phyloP scores from a whole-genome alignment of 257 asterid species.

The Lycium barbarum region DNA sequence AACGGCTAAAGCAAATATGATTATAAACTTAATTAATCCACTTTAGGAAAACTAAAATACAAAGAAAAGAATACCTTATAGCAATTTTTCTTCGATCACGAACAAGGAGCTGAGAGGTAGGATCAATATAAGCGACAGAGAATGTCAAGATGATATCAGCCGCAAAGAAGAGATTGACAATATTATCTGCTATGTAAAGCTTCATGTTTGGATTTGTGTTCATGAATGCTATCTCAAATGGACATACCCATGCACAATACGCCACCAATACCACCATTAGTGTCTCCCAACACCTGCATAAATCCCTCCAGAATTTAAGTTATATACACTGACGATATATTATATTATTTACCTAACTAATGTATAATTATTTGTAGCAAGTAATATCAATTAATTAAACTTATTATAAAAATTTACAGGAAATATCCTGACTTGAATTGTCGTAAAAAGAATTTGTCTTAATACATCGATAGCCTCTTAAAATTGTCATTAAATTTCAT shows the following conservation, averaged over 20 bases:
- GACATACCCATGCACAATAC: slow-evolving; percentile 85
- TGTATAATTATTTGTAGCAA: too few species aligned
- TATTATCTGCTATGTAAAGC: slow-evolving; percentile 60
- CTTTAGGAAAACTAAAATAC: neutral
- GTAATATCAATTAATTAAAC: too few species aligned
- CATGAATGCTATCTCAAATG: slow-evolving; percentile 76
- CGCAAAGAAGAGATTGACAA: slow-evolving; percentile 69
- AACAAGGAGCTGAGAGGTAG: slow-evolving; percentile 74
- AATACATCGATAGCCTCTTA: too few species aligned
- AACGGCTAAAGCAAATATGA: neutral
- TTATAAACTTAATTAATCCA: neutral
- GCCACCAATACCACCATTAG: slow-evolving; percentile 74
- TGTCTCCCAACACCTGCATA: slow-evolving; percentile 90
- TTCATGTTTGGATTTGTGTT: slow-evolving; percentile 42
- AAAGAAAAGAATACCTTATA: slow-evolving; percentile 49
- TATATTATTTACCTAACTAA: too few species aligned
- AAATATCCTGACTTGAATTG: too few species aligned
- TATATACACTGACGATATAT: too few species aligned
- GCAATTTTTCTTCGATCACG: slow-evolving; percentile 59
- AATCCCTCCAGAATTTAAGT: neutral
- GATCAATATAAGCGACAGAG: slow-evolving; percentile 79
- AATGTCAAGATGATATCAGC: slow-evolving; percentile 75
- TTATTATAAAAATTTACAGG: too few species aligned
- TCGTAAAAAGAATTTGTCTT: too few species aligned
- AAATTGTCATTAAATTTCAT: too few species aligned